Evolutionary conservation across 441 rosid genomes (phyloP).

Genomic region (Aleurites moluccanus): DNA sequence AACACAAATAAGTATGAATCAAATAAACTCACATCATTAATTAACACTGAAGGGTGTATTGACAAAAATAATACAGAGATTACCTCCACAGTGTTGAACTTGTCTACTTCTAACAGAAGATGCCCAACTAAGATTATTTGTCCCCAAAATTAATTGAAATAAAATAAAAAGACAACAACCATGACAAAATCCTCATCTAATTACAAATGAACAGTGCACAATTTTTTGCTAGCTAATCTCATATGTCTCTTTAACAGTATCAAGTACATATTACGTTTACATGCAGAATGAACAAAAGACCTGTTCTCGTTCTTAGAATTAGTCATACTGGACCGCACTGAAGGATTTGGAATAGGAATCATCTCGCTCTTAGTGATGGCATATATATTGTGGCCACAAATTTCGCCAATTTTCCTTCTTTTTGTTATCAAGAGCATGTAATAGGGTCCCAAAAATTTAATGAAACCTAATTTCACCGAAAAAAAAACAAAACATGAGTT

Average conservation of each 20-base stretch:
- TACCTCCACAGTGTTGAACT: constrained; percentile 44
- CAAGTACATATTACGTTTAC: constrained; percentile 35
- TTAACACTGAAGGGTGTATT: constrained; percentile 31
- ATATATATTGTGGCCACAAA: constrained; percentile 80
- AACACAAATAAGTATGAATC: constrained; percentile 28
- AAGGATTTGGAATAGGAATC: constrained; percentile 70
- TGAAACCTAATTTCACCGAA: constrained; percentile 54
- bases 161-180: constrained; percentile 25
- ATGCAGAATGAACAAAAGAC: constrained; percentile 47
- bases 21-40: constrained; percentile 22
- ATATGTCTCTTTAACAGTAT: constrained; percentile 34
- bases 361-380: constrained; percentile 75
- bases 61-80: constrained; percentile 40
- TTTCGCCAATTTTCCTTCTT: constrained; percentile 82
- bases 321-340: constrained; percentile 45
- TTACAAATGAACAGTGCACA: constrained; percentile 46
- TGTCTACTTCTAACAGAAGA: constrained; percentile 41
- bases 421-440: constrained; percentile 93
- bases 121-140: constrained; percentile 37
- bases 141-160: constrained; percentile 36
- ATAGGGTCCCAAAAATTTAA: constrained; percentile 92
- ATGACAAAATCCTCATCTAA: constrained; percentile 39
- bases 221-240: constrained; percentile 31
- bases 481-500: neutral
- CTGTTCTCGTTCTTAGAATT: constrained; percentile 76